Conservation (phyloP, 2,329 filamentous ascomycete species). For the Penicillium hordei region DNA sequence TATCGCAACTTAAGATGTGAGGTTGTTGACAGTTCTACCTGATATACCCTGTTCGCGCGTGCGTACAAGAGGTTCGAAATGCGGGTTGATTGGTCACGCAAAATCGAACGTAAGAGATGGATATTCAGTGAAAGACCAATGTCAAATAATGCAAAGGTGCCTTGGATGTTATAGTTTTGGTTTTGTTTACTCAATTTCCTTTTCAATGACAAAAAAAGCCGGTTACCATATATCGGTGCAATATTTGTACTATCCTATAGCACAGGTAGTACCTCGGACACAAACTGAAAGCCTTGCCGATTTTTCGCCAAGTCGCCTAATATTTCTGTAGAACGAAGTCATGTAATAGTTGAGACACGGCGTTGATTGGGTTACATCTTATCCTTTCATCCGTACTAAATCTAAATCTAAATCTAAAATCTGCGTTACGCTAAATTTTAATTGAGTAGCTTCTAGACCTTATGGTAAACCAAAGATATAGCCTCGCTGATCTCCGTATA, state of each 20-base stretch:
- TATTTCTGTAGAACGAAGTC: too few species aligned
- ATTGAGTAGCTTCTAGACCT: too few species aligned
- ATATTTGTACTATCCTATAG: too few species aligned
- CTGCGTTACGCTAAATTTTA: too few species aligned
- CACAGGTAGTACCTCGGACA: too few species aligned
- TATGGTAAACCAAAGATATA: too few species aligned
- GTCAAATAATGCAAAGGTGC: neutral
- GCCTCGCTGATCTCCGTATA: neutral
- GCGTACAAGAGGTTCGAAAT: neutral
- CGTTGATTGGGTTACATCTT: neutral
- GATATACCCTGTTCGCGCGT: neutral
- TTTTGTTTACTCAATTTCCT: neutral
- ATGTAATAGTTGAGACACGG: too few species aligned
- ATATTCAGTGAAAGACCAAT: neutral
- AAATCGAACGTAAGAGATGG: neutral
- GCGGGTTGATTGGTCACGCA: neutral
- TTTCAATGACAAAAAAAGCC: neutral
- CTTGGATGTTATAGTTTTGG: neutral
- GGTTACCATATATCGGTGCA: too few species aligned
- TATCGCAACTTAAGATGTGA: neutral
- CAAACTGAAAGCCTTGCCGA: too few species aligned
- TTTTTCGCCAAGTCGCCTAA: too few species aligned
- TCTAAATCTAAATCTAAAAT: too few species aligned
- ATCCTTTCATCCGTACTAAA: too few species aligned
- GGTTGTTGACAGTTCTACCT: neutral